These are phyloP conservation scores for Gracilaria caudata DNA, from an alignment of 23 red algal species.

Conservation along the genomic window DNA sequence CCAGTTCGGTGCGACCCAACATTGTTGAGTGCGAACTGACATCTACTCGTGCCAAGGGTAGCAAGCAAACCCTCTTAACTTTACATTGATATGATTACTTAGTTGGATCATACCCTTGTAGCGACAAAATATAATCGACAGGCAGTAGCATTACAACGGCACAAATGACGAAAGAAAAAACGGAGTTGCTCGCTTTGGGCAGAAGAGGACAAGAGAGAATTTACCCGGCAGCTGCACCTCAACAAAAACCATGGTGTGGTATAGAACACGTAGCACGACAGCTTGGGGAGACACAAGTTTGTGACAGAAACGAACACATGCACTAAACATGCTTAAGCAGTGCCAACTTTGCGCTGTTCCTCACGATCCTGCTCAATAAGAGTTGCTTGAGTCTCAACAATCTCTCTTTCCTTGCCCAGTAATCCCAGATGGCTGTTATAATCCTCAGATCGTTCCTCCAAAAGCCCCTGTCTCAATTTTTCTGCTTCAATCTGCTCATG, in stretches of 20 bases:
- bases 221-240: conserved; percentile 6
- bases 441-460: conserved; percentile 80
- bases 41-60: no score
- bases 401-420: conserved; percentile 74
- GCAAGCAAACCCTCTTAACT: no score
- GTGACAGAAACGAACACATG: not conserved
- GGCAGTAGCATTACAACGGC: not conserved
- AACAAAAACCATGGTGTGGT: not conserved
- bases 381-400: conserved; percentile 74
- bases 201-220: not conserved
- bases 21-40: no score
- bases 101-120: not conserved
- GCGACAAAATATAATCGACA: not conserved
- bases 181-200: not conserved
- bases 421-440: conserved; percentile 79
- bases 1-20: no score
- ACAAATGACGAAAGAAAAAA: not conserved
- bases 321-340: conserved; percentile 11
- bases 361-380: conserved; percentile 66
- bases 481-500: conserved; percentile 88
- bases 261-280: not conserved
- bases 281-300: not conserved
- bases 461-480: conserved; percentile 67
- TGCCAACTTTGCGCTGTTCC: conserved; percentile 47
- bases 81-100: not conserved